Evolutionary conservation across 2,329 filamentous ascomycete genomes (phyloP), one percentile per base, ranked within the genome.

Genomic region (Diaporthe vexans): DNA sequence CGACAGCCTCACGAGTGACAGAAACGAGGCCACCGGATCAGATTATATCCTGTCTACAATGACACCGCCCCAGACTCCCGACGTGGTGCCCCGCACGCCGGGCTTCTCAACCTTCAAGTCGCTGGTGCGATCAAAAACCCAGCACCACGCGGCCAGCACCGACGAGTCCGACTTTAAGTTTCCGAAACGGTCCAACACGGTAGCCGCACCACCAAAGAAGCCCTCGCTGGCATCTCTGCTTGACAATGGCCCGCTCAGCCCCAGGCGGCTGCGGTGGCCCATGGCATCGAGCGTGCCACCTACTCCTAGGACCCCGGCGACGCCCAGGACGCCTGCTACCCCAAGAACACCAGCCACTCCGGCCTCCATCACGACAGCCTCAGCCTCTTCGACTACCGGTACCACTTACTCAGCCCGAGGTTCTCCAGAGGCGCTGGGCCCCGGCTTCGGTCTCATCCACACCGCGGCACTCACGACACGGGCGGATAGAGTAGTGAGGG

Each of bases 371-470:
- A 88, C 87, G 3, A 83, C 82, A n/a, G 72, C 73, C 5, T 76
- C 82, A n/a, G 72, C 73, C 5, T 76, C 74, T 1, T 79, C 77
- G 37, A 80, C 78, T 73, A 78, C 77, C 29, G 80, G 78, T 73
- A 78, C 79, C 65, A 52, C 76, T 21, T 79, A n/a, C 11, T 63
- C 73, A 8, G 52, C 58, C 7, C 54, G 57, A 17, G 52, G 52
- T 79, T 75, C 21, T 73, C 77, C 26, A 75, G 78, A 81, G 7
- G 80, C 85, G 1, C 83, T 82, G 54, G 79, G 82, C 21, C 88
- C 87, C 71, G 87, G 87, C 40, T 82, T 91, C 76, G 85, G 85
- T 21, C 83, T 92, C 35, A 82, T 91, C 43, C 83, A 90, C 78
- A 83, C 87, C 35, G 82, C 84, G 40, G 79, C 85, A 1, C 79